Evolutionary conservation across 2,329 filamentous ascomycete species (phyloP), one percentile per base, ranked within the genome.

Genomic region (Chrysoporthe austroafricana): DNA sequence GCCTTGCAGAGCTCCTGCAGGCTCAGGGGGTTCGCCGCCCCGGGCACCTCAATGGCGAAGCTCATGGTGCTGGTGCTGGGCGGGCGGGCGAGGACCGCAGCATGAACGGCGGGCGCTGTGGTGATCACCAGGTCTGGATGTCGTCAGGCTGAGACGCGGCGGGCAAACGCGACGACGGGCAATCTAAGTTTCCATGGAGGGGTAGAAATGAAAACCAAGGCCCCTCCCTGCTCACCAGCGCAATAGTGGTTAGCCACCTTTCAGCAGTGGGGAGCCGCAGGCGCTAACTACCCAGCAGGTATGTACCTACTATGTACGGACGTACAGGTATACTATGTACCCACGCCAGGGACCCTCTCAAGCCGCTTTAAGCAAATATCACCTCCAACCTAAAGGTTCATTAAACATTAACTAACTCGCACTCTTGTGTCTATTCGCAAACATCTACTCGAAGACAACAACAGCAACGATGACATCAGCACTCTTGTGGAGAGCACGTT

Each of bases 31-130:
- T 85, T 93, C 57, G 93, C 91, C 81, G 96, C 93, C 71, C 91
- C 94, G 7, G 92, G 86, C 69, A 93, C 89, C 81, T 97, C 93
- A 76, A 96, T 88, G 69, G 86, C 80, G 77, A 90, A 90, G 76
- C 84, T 87, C 90, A 93, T 93, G 34, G 59, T 68, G 54, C 18
- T 26, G 59, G 43, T 34, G 56, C n/a, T 59, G 57, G 34, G 7
- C n/a, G 36, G 3, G 57, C 26, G 13, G 26, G n/a, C 16, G 57
- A 60, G 36, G n/a, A 16, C 57, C 43, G 26, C 59, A 46, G 59
- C 59, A 61, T 48, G 42, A 16, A 36, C 43, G 16, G 43, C 16
- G 42, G 59, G 36, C 2, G 26, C 8, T 61, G 14, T 42, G 21
- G 54, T 39, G 54, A 39, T 57, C 54, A 57, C 32, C n/a, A 61